Base-by-base conservation (phyloP, 2,329 filamentous ascomycete genomes). In the Celoporthe dispersa region DNA sequence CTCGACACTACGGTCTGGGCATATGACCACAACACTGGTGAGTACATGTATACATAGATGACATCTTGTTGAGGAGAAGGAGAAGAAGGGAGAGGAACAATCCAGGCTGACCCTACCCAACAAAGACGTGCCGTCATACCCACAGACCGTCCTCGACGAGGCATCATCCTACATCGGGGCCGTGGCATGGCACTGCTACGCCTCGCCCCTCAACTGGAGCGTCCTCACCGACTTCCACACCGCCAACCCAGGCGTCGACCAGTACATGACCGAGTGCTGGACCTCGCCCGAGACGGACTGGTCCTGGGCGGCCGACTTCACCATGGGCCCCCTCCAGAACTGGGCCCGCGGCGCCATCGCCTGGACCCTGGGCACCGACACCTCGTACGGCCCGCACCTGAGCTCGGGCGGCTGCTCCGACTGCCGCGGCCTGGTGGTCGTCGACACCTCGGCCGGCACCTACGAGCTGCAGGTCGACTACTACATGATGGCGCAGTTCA, bases 401-500 rank as follows among this genome's bases (percentile, higher is more conserved):
- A 74, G 78, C 12, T 80, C 80, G 51, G 79, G 79, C 41, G 80
- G 79, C 6, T 85, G 83, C 75, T 72, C 71, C 31, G 77, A 76
- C 12, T 85, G 83, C 75, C 80, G 79, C 1, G 88, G 88, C 12
- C 81, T 90, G 7, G 86, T 89, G 61, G 85, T 85, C 4, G 80
- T 90, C 70, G 85, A 90, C 78, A 84, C 78, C 11, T 75, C 76
- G 9, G 74, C 79, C 14, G 79, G 78, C 31, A 81, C 79, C 2
- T 87, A 87, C 76, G 78, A 76, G 4, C 81, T 82, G 71, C 82
- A 81, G 35, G 79, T 84, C 8, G 84, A 85, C 71, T 87, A 86
- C 76, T 87, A 87, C 75, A 85, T 85, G 80, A 78, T 87, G 71
- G 85, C 83, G 1, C 85, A 87, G 75, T 86, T 85, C 75, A 82